phyloP scores from a whole-genome alignment of 1,284 basidiomycete species.

The Hymenochaete sp. region DNA sequence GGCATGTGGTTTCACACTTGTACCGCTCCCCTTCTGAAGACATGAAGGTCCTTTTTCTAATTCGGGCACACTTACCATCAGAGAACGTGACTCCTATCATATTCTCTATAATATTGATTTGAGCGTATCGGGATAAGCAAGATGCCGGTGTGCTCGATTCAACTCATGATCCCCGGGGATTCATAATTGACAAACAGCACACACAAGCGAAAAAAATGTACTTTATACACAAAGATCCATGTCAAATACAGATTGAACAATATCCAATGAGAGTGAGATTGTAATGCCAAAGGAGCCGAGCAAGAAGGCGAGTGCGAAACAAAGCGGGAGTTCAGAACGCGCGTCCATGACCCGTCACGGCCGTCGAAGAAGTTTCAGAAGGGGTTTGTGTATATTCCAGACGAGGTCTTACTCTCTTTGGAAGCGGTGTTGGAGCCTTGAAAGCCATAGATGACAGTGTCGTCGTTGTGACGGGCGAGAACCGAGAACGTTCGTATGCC shows the following conservation, averaged over 20 bases:
- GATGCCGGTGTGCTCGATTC: too few species aligned
- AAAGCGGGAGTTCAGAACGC: not conserved
- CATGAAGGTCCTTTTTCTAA: too few species aligned
- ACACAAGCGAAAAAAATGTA: too few species aligned
- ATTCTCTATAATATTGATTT: too few species aligned
- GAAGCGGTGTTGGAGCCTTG: constrained; percentile 1
- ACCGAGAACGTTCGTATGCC: not conserved
- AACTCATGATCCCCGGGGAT: too few species aligned
- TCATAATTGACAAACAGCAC: too few species aligned
- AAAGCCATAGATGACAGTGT: constrained; percentile 12
- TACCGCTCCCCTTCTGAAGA: too few species aligned
- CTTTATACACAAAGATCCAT: not conserved
- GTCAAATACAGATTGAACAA: not conserved
- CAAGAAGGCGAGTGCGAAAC: not conserved
- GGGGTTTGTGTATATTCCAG: not conserved
- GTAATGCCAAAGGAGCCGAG: not conserved
- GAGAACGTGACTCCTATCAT: too few species aligned
- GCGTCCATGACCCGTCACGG: not conserved
- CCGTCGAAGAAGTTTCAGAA: not conserved
- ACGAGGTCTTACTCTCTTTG: not conserved
- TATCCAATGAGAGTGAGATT: not conserved
- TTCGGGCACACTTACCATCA: too few species aligned
- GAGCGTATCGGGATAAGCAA: too few species aligned
- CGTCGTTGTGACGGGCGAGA: constrained; percentile 10
- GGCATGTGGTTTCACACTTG: too few species aligned